These are phyloP conservation scores for Leccinum cinnamomeum DNA, from an alignment of 1,284 basidiomycete species.

Conservation along the genomic window DNA sequence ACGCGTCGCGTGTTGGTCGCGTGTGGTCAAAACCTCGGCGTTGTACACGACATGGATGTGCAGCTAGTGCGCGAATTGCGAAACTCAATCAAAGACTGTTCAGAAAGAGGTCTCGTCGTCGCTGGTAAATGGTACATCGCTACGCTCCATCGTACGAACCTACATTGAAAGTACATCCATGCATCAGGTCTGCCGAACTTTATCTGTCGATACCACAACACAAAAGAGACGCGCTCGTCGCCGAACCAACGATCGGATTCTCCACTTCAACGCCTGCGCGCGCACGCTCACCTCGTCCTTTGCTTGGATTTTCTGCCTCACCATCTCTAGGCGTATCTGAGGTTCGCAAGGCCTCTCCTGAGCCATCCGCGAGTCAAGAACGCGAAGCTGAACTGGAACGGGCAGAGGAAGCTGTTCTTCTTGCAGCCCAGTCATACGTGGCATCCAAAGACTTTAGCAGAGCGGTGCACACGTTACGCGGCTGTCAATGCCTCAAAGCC, in stretches of 20 bases:
- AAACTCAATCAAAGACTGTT: constrained; percentile 57
- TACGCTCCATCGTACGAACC: constrained; percentile 10
- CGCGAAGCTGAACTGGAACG: constrained; percentile 52
- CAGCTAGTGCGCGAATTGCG: constrained; percentile 48
- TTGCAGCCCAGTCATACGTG: constrained; percentile 75
- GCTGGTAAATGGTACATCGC: constrained; percentile 71
- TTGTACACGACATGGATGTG: constrained; percentile 26
- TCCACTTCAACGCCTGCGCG: constrained; percentile 57
- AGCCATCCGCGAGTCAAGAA: constrained; percentile 29
- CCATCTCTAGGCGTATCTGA: constrained; percentile 35
- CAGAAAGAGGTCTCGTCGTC: constrained; percentile 54
- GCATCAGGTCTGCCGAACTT: constrained; percentile 68
- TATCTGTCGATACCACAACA: constrained; percentile 57
- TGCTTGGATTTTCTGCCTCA: constrained; percentile 39
- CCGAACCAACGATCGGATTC: constrained; percentile 32
- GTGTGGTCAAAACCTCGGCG: not conserved
- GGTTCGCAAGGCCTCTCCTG: constrained; percentile 29
- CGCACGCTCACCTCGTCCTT: constrained; percentile 40
- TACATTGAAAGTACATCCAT: constrained; percentile 17
- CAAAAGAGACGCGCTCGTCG: constrained; percentile 40
- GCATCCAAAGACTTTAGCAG: constrained; percentile 81
- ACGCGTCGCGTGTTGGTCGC: not conserved
- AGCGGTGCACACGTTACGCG: constrained; percentile 63
- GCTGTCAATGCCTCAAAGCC: constrained; percentile 69
- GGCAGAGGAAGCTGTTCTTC: constrained; percentile 66